Evolutionary conservation across 345 rosid species (phyloP), one percentile per base, ranked within the genome.

Genomic region (Abelmoschus esculentus): DNA sequence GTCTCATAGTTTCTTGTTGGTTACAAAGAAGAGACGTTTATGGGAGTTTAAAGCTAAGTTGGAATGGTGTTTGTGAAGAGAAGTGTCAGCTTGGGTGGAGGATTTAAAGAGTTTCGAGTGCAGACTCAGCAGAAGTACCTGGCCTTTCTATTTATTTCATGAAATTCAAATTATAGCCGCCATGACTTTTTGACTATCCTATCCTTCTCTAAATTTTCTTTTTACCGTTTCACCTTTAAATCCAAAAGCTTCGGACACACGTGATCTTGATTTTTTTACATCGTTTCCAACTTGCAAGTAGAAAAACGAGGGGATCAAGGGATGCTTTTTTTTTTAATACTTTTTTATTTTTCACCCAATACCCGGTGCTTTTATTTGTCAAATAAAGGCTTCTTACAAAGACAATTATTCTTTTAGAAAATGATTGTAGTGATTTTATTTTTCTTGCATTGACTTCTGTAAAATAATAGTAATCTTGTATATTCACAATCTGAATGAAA

Each of bases 1-100:
- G 72, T 5, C 59, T 11, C 83, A 77, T 46, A 3, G 40, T 36
- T 36, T 36, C 40, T 36, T 36, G 5, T 47, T 12, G 7, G 40
- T 46, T 46, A 13, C 3, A 46, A 52, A 53, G 22, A 47, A n/a
- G 28, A 15, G 9, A 29, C n/a, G 15, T 34, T 34, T 0, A 34
- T 15, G 58, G n/a, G 29, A 67, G 6, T 6, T 14, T 26, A 47
- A 13, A 46, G 38, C 18, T 26, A 18, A 26, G 9, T 17, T 63
- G 50, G 36, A 22, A 47, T 38, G 5, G 55, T 46, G 38, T 10
- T 36, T 7, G 56, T 28, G 69, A 47, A 66, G 54, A 12, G 50
- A 49, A 29, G 46, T n/a, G 60, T 29, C 9, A 9, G 59, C 46
- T n/a, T 38, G 46, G 10, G 9, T 9, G 4, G 29, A 29, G 31